phyloP scores from a whole-genome alignment of 2,329 filamentous ascomycete species.

The Clonostachys rhizophaga region DNA sequence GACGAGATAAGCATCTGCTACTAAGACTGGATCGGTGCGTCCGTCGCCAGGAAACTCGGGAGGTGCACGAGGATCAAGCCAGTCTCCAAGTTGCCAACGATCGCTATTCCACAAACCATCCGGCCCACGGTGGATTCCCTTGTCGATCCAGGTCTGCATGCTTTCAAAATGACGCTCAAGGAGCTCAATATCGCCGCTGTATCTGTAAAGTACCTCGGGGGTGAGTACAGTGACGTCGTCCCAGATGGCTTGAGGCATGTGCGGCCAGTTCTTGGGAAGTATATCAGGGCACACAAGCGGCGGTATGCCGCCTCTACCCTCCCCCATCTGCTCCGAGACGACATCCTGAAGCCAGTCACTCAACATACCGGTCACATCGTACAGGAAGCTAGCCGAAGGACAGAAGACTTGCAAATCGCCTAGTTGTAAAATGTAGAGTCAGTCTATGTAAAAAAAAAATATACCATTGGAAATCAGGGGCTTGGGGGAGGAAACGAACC shows the following conservation, averaged over 20 bases:
- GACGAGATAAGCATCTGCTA: not conserved
- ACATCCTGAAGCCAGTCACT: not conserved
- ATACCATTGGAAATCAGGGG: conserved; percentile 42
- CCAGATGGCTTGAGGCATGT: not conserved
- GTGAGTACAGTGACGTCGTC: not conserved
- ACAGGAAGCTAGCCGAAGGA: not conserved
- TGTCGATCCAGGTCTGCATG: conserved; percentile 32
- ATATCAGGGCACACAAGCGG: not conserved
- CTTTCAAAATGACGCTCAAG: conserved; percentile 20
- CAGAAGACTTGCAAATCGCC: not conserved
- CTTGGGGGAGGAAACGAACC: conserved; percentile 31
- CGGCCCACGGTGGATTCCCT: conserved; percentile 18
- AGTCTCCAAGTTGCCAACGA: conserved; percentile 20
- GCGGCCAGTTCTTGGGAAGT: not conserved
- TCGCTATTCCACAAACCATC: conserved; percentile 31
- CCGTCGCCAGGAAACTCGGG: not conserved
- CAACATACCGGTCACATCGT: not conserved
- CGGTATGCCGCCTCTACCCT: not conserved
- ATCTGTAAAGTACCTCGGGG: not conserved
- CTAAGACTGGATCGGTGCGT: not conserved
- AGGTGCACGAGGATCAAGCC: conserved; percentile 1
- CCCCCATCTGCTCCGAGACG: not conserved
- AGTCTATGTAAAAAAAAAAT: conserved; percentile 34
- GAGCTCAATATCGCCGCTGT: conserved; percentile 5
- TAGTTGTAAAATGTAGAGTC: not conserved